Evolutionary conservation across 495 filamentous ascomycete species (phyloP).

Genomic region (Annulohypoxylon stygium): DNA sequence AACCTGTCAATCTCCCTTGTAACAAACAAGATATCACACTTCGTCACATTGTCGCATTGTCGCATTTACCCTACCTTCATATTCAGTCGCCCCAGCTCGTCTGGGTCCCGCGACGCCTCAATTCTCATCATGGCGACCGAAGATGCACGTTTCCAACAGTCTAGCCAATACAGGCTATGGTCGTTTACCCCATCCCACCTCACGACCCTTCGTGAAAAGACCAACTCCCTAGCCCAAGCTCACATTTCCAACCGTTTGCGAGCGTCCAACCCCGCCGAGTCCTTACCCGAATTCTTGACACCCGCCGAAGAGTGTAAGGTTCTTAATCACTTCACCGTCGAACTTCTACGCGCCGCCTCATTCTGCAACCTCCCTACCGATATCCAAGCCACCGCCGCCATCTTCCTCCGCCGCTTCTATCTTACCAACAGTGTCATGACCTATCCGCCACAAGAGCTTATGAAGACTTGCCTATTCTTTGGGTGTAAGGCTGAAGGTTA

Average conservation of each 20-base stretch:
- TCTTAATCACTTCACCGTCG: constrained; percentile 82
- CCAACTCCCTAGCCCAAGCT: constrained; percentile 78
- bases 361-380: constrained; percentile 82
- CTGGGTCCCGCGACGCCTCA: neutral
- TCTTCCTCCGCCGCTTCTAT: constrained; percentile 95
- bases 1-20: neutral
- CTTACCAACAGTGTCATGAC: constrained; percentile 94
- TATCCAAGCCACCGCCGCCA: constrained; percentile 89
- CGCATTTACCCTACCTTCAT: neutral
- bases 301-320: constrained; percentile 84
- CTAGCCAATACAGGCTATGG: constrained; percentile 91
- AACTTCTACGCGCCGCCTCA: constrained; percentile 79
- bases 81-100: neutral
- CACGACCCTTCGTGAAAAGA: constrained; percentile 74
- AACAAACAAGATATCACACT: no score
- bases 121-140: constrained; percentile 67
- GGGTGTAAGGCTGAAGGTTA: constrained; percentile 91
- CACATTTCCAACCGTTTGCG: constrained; percentile 69
- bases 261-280: constrained; percentile 48
- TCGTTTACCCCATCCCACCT: constrained; percentile 86
- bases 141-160: constrained; percentile 91
- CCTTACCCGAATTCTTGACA: constrained; percentile 77
- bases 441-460: constrained; percentile 88
- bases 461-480: constrained; percentile 88
- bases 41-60: no score